Conservation (phyloP, 768 basidiomycete genomes). For the Suillus cothurnatus region DNA sequence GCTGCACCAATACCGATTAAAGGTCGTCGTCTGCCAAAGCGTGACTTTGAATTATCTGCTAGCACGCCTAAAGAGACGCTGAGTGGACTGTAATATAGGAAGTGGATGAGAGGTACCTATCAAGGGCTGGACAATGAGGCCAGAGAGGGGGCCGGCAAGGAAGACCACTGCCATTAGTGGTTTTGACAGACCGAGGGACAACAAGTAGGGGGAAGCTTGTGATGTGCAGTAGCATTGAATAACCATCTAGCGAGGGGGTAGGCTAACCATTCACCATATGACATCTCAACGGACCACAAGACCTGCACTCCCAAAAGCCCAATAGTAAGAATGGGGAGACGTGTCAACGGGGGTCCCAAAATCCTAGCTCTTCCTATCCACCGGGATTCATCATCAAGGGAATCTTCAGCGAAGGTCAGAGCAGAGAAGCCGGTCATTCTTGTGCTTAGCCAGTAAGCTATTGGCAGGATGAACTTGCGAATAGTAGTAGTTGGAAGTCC, state of each 20-base stretch:
- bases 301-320: slow-evolving; percentile 85
- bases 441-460: neutral
- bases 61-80: slow-evolving; percentile 48
- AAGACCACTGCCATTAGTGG: slow-evolving; percentile 89
- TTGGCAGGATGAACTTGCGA: neutral
- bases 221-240: slow-evolving; percentile 4
- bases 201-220: slow-evolving; percentile 81
- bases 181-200: slow-evolving; percentile 86
- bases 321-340: slow-evolving; percentile 70
- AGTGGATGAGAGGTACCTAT: slow-evolving; percentile 53
- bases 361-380: slow-evolving; percentile 61
- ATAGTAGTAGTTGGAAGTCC: neutral
- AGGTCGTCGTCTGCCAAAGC: slow-evolving; percentile 83
- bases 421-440: slow-evolving; percentile 52
- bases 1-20: slow-evolving; percentile 77
- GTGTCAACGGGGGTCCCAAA: slow-evolving; percentile 66
- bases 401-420: slow-evolving; percentile 48
- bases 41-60: slow-evolving; percentile 82
- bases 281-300: slow-evolving; percentile 95
- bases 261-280: slow-evolving; percentile 71
- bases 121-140: slow-evolving; percentile 88
- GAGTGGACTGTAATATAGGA: neutral
- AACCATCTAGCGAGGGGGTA: neutral
- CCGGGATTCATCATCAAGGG: slow-evolving; percentile 35
- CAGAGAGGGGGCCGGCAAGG: slow-evolving; percentile 88